phyloP scores from a whole-genome alignment of 2,329 filamentous ascomycete species.

The Alternaria consortialis region DNA sequence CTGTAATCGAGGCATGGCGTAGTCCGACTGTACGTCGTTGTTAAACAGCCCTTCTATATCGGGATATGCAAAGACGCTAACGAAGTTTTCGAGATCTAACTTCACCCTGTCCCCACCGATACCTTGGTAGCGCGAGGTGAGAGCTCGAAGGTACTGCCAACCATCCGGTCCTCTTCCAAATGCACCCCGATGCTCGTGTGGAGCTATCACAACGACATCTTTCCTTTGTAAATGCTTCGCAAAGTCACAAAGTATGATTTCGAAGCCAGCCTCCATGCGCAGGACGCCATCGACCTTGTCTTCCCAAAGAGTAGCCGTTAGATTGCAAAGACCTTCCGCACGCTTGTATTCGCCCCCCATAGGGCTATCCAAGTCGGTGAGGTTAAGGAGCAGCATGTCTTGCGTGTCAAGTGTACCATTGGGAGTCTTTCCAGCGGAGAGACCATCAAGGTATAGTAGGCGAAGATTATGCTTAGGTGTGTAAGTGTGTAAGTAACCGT shows the following conservation, averaged over 20 bases:
- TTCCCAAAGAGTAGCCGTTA: slow-evolving; percentile 61
- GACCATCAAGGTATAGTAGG: slow-evolving; percentile 75
- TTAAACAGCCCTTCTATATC: slow-evolving; percentile 52
- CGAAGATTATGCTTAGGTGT: slow-evolving; percentile 65
- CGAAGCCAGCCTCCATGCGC: slow-evolving; percentile 75
- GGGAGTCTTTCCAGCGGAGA: slow-evolving; percentile 70
- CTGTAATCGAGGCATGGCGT: slow-evolving; percentile 52
- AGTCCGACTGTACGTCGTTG: slow-evolving; percentile 42
- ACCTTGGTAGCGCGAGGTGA: slow-evolving; percentile 55
- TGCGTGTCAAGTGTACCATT: slow-evolving; percentile 75
- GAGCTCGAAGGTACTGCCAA: slow-evolving; percentile 52
- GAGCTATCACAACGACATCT: slow-evolving; percentile 22
- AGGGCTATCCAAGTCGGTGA: slow-evolving; percentile 20
- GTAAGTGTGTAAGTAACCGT: slow-evolving; percentile 74
- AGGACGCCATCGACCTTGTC: slow-evolving; percentile 68
- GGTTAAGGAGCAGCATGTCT: slow-evolving; percentile 66
- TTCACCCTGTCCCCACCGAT: slow-evolving; percentile 56
- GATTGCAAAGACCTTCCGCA: slow-evolving; percentile 64
- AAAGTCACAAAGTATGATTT: slow-evolving; percentile 75
- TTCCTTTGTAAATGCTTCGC: slow-evolving; percentile 45
- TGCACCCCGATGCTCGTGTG: background rate
- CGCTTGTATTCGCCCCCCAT: slow-evolving; percentile 61
- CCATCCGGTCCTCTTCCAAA: slow-evolving; percentile 19
- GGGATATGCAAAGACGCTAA: slow-evolving; percentile 57
- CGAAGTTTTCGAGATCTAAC: slow-evolving; percentile 60